A percentile compares a stretch with the other conserved stretches of the same genome.
Conservation (phyloP, 2,329 filamentous ascomycete genomes). For the Cladosporium sp. region DNA sequence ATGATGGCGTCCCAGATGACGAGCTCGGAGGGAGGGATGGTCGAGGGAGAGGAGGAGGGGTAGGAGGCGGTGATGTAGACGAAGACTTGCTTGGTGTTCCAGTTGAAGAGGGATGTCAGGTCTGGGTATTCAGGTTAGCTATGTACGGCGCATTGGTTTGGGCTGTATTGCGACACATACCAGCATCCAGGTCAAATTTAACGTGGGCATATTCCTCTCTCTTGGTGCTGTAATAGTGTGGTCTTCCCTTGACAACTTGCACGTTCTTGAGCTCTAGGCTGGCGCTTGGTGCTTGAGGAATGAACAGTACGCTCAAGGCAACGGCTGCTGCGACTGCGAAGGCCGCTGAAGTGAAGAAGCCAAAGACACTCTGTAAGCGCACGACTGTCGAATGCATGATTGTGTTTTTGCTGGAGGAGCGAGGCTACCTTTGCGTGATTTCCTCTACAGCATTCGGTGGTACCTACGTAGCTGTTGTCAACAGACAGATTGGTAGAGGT, state of each 20-base stretch:
- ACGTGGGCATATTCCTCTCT: slow-evolving; percentile 95
- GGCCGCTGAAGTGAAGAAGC: slow-evolving; percentile 94
- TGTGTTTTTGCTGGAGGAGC: slow-evolving; percentile 19
- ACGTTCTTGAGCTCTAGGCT: slow-evolving; percentile 67
- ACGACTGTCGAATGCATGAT: slow-evolving; percentile 84
- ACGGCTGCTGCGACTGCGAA: slow-evolving; percentile 77
- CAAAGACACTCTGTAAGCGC: slow-evolving; percentile 86
- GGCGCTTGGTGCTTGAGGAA: slow-evolving; percentile 63
- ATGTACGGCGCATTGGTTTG: background rate
- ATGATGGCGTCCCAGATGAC: slow-evolving; percentile 98
- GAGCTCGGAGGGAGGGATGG: slow-evolving; percentile 53
- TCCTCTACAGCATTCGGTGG: background rate
- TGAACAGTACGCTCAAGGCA: slow-evolving; percentile 71
- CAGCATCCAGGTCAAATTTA: slow-evolving; percentile 84
- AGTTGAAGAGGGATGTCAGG: slow-evolving; percentile 88
- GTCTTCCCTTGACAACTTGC: slow-evolving; percentile 83
- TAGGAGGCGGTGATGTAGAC: slow-evolving; percentile 86
- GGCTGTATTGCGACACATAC: slow-evolving; percentile 32
- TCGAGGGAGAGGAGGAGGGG: slow-evolving; percentile 37
- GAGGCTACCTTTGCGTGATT: background rate
- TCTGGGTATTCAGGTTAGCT: slow-evolving; percentile 47
- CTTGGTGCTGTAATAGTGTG: slow-evolving; percentile 92
- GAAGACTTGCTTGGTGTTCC: slow-evolving; percentile 99
- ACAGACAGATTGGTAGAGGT: background rate
- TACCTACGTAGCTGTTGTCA: background rate